Evolutionary conservation across 305 asterid species (phyloP).

Genomic region (Fraxinus sp.): DNA sequence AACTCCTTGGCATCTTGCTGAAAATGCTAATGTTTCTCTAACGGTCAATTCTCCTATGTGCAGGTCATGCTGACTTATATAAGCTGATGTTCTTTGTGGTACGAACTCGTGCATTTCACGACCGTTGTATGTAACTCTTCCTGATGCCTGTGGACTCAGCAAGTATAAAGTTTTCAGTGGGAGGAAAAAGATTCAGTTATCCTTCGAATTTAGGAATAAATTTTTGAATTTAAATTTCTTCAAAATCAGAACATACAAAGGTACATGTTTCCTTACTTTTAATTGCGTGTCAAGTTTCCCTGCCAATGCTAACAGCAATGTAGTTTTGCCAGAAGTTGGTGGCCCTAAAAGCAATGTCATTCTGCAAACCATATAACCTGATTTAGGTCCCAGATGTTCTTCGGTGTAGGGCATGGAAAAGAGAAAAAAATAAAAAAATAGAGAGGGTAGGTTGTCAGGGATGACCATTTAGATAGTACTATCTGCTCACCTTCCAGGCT

Average conservation of each 20-base stretch:
- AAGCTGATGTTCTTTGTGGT: constrained; percentile 84
- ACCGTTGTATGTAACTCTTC: constrained; percentile 81
- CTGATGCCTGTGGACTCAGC: constrained; percentile 48
- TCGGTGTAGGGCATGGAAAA: not conserved
- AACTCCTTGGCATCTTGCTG: constrained; percentile 97
- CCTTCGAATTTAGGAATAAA: not conserved
- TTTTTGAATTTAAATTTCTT: not conserved
- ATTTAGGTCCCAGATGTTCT: not conserved
- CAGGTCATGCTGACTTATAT: constrained; percentile 88
- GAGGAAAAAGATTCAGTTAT: not conserved
- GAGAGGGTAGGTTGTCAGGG: not conserved
- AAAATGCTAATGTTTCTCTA: constrained; percentile 83
- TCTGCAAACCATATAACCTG: constrained; percentile 37
- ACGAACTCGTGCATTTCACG: constrained; percentile 76
- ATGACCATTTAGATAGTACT: not conserved
- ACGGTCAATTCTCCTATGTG: constrained; percentile 93
- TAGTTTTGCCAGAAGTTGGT: constrained; percentile 90
- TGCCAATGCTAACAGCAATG: constrained; percentile 79
- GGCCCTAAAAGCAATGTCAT: constrained; percentile 92
- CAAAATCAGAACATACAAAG: not conserved
- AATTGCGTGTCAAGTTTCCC: constrained; percentile 73
- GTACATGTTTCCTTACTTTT: constrained; percentile 40
- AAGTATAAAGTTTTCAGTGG: not conserved
- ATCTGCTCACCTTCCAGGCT: constrained; percentile 80
- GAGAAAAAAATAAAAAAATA: not conserved